Evolutionary conservation across 352 stramenopile species (phyloP).

Genomic region (Blastocystis sp.): DNA sequence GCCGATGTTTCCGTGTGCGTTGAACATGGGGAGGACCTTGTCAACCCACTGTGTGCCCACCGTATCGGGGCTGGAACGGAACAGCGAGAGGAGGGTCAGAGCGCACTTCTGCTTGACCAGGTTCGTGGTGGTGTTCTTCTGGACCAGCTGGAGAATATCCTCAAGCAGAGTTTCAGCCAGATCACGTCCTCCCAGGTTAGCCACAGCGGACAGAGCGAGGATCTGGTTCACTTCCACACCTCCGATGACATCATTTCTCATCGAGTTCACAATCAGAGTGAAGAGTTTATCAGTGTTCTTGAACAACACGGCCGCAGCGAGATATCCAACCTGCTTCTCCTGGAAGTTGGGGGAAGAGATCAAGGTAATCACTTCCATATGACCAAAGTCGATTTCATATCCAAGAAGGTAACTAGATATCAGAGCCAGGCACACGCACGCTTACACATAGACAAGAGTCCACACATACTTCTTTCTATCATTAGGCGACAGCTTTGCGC

Average conservation of each 20-base stretch:
- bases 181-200: constrained; percentile 86
- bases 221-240: constrained; percentile 78
- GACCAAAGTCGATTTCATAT: constrained; percentile 97
- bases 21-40: constrained; percentile 61
- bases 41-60: constrained; percentile 70
- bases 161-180: constrained; percentile 84
- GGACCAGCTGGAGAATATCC: constrained; percentile 84
- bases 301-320: constrained; percentile 87
- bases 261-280: constrained; percentile 87
- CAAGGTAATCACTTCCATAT: constrained; percentile 91
- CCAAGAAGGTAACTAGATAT: constrained; percentile 83
- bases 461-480: constrained; percentile 97
- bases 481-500: constrained; percentile 81
- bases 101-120: constrained; percentile 93
- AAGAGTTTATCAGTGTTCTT: constrained; percentile 77
- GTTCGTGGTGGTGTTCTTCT: constrained; percentile 79
- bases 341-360: constrained; percentile 82
- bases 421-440: background rate
- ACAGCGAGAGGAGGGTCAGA: constrained; percentile 83
- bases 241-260: constrained; percentile 87
- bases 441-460: constrained; percentile 93
- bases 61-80: constrained; percentile 82
- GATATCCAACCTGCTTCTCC: constrained; percentile 84
- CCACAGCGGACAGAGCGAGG: constrained; percentile 86
- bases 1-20: constrained; percentile 57